Evolutionary conservation across 768 basidiomycete genomes (phyloP).

Genomic region (Rhizopogon roseolus): DNA sequence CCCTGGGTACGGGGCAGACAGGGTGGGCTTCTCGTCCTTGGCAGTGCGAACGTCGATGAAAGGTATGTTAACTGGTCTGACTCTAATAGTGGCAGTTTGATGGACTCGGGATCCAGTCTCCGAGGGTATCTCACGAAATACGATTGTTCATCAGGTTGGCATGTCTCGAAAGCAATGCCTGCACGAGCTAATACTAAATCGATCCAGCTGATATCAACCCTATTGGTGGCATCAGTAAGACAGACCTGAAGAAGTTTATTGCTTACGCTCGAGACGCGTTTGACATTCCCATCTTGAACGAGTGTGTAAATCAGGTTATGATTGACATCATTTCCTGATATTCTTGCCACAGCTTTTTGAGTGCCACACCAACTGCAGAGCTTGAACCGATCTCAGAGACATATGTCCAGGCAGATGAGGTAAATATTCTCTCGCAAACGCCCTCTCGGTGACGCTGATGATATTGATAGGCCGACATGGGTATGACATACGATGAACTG

Average conservation of each 20-base stretch:
- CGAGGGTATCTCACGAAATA: conserved; percentile 98
- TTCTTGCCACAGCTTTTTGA: conserved; percentile 63
- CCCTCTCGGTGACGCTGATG: conserved; percentile 1
- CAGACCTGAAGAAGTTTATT: conserved; percentile 95
- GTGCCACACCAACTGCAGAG: conserved; percentile 92
- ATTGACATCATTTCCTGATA: neutral
- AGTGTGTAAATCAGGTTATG: conserved; percentile 40
- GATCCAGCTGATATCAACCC: conserved; percentile 89
- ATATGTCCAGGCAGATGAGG: conserved; percentile 96
- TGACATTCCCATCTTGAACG: conserved; percentile 76
- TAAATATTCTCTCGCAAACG: conserved; percentile 21
- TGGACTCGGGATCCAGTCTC: conserved; percentile 44
- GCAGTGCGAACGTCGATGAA: conserved; percentile 98
- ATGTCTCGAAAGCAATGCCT: neutral
- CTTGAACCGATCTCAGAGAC: conserved; percentile 92
- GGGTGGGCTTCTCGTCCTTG: conserved; percentile 91
- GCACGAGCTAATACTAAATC: conserved; percentile 9
- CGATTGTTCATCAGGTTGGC: conserved; percentile 84
- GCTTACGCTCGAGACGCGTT: conserved; percentile 75
- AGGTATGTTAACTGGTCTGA: conserved; percentile 43
- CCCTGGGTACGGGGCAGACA: conserved; percentile 84
- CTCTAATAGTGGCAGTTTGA: neutral
- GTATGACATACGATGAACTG: conserved; percentile 98
- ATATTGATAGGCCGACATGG: conserved; percentile 81
- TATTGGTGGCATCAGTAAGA: conserved; percentile 97